phyloP scores from a whole-genome alignment of 208 protist genomes.

The Crithidia sp. region DNA sequence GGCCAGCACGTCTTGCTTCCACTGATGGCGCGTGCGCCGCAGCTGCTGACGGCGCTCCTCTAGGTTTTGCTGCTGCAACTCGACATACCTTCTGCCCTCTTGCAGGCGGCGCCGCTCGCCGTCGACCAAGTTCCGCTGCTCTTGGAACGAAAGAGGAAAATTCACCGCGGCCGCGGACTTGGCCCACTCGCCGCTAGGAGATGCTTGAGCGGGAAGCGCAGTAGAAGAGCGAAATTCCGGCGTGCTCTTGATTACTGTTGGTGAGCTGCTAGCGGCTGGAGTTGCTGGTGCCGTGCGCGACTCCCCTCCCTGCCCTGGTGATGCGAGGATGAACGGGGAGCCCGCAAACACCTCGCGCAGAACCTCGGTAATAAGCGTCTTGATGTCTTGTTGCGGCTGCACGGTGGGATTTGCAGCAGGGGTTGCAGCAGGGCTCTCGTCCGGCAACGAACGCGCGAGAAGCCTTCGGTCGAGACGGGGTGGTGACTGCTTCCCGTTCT shows the following conservation, averaged over 20 bases:
- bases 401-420: background rate
- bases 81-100: slow-evolving; percentile 57
- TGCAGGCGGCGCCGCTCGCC: slow-evolving; percentile 57
- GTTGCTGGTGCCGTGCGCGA: slow-evolving; percentile 11
- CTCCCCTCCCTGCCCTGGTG: slow-evolving; percentile 27
- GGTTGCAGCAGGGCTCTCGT: slow-evolving; percentile 1
- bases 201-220: slow-evolving; percentile 3
- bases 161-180: slow-evolving; percentile 6
- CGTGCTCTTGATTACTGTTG: background rate
- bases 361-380: slow-evolving; percentile 65
- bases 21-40: slow-evolving; percentile 61
- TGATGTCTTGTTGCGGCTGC: slow-evolving; percentile 44
- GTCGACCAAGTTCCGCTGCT: slow-evolving; percentile 58
- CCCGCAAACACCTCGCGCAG: slow-evolving; percentile 67
- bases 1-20: slow-evolving; percentile 80
- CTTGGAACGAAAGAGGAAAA: slow-evolving; percentile 37
- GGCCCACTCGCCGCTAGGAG: slow-evolving; percentile 4
- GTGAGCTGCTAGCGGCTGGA: slow-evolving; percentile 10
- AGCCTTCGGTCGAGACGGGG: slow-evolving; percentile 34
- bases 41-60: slow-evolving; percentile 69
- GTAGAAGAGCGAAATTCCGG: slow-evolving; percentile 13
- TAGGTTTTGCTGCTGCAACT: slow-evolving; percentile 60
- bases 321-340: slow-evolving; percentile 64
- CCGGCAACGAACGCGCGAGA: slow-evolving; percentile 7
- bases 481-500: slow-evolving; percentile 22